Conservation (phyloP, 805 yeast species). For the Debaryomyces castellii region DNA sequence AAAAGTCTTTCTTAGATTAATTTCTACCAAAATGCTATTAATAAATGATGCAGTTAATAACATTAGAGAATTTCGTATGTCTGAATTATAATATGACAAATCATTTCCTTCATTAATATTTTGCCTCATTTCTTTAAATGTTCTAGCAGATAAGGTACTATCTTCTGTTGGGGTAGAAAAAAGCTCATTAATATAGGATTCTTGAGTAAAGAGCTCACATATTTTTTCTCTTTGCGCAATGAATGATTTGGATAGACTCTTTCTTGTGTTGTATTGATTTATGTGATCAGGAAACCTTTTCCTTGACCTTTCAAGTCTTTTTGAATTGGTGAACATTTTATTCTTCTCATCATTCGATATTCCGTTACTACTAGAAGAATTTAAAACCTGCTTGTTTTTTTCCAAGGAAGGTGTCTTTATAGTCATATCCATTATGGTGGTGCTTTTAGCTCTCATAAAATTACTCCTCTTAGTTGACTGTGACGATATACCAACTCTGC, state of each 20-base stretch:
- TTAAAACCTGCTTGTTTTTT: not conserved
- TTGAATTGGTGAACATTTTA: not conserved
- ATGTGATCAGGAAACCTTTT: constrained; percentile 4
- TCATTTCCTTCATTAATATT: constrained; percentile 1
- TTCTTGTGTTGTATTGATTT: constrained; percentile 2
- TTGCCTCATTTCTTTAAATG: constrained; percentile 1
- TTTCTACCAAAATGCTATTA: constrained; percentile 27
- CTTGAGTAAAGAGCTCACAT: constrained; percentile 8
- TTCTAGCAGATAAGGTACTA: constrained; percentile 9
- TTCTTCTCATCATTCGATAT: not conserved
- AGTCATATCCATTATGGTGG: not conserved
- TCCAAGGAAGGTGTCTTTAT: not conserved
- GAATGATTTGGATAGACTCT: constrained; percentile 11
- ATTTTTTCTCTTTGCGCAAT: constrained; percentile 10
- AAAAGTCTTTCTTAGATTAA: constrained; percentile 24
- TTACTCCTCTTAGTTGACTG: not conserved
- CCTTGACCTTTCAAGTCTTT: constrained; percentile 6
- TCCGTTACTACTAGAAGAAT: too few species aligned
- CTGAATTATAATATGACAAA: constrained; percentile 13
- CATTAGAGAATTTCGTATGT: constrained; percentile 21
- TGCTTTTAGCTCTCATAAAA: not conserved
- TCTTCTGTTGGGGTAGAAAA: not conserved
- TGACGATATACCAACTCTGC: not conserved
- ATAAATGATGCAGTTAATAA: constrained; percentile 21
- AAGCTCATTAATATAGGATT: constrained; percentile 2